Base-by-base conservation (phyloP, 75 land plant species). In the Pinus tabuliformis region DNA sequence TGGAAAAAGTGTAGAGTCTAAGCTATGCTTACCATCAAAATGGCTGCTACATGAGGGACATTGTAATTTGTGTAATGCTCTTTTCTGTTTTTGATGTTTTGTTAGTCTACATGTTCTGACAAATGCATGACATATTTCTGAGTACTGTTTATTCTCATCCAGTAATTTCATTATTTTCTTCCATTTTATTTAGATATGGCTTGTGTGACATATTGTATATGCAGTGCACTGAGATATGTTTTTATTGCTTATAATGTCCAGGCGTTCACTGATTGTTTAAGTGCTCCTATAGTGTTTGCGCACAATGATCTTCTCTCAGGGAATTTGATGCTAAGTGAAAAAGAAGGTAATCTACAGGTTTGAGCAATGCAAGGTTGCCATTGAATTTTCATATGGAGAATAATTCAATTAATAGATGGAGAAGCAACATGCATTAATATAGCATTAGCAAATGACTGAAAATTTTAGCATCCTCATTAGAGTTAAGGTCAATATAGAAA, bases 261-360 rank as follows among this genome's bases (percentile, higher is more conserved):
- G 99, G 90, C 78, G 39, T 70, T 89, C 42, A 91, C 96, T 76
- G 83, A 84, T 60, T 81, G 11, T 37, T 75, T 97, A 12, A 80
- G 86, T 78, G 84, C 99, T 62, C 98, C 99, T 39, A 81, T 97
- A 22, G 98, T 97, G 33, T 97, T 88, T 88, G 76, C 92, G 54
- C 99, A 97, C 73, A 97, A 97, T 80, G 99, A 97, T 82, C 81
- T 97, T 42, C 94, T 97, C 75, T 91, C 92, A 83, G 98, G 98
- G 68, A 97, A 97, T 76, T 54, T 97, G 73, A 95, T 97, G 99
- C 74, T 76, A 20, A 89, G 87, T 83, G 92, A 92, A n/a, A 83
- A 82, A 61, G 83, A 86, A 84, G 96, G 99, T 97, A 77, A 62
- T 62, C 57, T 22, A 16, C 58, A 33, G 42, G 15, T 30, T 17